Evolutionary conservation across 805 yeast species (phyloP).

Genomic region (Lachancea dasiensis): DNA sequence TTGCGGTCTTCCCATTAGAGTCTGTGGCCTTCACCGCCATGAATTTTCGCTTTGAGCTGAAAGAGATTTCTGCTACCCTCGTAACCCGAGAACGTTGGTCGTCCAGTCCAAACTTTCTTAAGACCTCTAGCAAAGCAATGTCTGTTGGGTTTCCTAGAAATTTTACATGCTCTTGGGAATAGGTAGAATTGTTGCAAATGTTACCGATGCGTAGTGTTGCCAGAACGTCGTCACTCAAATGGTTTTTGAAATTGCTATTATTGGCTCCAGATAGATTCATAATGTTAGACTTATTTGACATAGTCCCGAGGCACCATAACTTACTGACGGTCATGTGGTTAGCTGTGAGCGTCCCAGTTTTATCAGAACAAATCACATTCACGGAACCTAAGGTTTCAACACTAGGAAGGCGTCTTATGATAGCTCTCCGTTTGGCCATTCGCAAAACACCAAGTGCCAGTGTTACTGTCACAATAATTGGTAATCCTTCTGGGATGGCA

Average conservation of each 20-base stretch:
- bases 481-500: conserved; percentile 98
- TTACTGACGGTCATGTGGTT: conserved; percentile 88
- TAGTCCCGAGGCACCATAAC: conserved; percentile 66
- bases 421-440: conserved; percentile 93
- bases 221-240: conserved; percentile 49
- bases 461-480: conserved; percentile 96
- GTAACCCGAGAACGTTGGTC: conserved; percentile 57
- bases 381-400: conserved; percentile 95
- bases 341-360: conserved; percentile 85
- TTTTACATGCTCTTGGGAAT: conserved; percentile 59
- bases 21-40: conserved; percentile 76
- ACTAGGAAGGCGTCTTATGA: conserved; percentile 87
- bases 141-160: conserved; percentile 93
- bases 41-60: conserved; percentile 76
- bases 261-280: conserved; percentile 43
- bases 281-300: conserved; percentile 34
- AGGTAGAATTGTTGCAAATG: conserved; percentile 69
- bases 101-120: conserved; percentile 61
- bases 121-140: conserved; percentile 76
- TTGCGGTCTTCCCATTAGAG: conserved; percentile 47
- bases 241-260: conserved; percentile 35
- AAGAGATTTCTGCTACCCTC: conserved; percentile 72
- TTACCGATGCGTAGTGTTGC: conserved; percentile 59
- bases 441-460: conserved; percentile 92
- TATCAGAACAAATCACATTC: conserved; percentile 87